These are phyloP conservation scores for Talaromyces ruber DNA, from an alignment of 495 filamentous ascomycete genomes.

Conservation along the genomic window DNA sequence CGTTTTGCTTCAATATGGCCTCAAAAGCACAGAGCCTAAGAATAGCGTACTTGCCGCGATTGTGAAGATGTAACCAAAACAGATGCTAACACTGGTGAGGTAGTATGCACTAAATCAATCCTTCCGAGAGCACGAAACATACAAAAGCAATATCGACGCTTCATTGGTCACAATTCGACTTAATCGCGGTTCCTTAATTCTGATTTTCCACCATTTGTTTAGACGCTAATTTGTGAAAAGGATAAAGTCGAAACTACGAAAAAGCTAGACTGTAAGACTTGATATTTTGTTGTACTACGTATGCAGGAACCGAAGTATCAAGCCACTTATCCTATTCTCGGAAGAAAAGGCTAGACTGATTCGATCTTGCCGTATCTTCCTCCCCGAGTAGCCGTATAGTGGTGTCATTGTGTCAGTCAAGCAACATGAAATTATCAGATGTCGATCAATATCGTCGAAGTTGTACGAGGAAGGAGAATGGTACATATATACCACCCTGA, in stretches of 20 bases:
- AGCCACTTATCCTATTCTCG: neutral
- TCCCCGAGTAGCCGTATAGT: neutral
- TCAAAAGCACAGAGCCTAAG: neutral
- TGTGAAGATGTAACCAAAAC: neutral
- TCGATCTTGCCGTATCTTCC: neutral
- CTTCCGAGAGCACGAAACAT: neutral
- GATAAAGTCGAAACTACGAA: neutral
- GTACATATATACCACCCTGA: neutral
- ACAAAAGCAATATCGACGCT: neutral
- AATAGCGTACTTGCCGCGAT: neutral
- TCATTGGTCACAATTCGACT: neutral
- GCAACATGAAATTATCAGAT: neutral
- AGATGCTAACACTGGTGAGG: neutral
- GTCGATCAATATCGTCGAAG: neutral
- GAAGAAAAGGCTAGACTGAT: neutral
- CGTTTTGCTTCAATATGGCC: neutral
- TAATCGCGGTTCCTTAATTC: neutral
- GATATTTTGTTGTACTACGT: neutral
- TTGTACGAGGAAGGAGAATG: neutral
- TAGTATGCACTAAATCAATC: neutral
- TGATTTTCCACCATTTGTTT: neutral
- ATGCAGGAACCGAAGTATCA: neutral
- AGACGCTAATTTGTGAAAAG: neutral
- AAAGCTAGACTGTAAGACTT: neutral
- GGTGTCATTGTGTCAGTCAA: neutral